Base-by-base conservation (phyloP, 2,329 filamentous ascomycete genomes). In the Ceratocystis colombiana region DNA sequence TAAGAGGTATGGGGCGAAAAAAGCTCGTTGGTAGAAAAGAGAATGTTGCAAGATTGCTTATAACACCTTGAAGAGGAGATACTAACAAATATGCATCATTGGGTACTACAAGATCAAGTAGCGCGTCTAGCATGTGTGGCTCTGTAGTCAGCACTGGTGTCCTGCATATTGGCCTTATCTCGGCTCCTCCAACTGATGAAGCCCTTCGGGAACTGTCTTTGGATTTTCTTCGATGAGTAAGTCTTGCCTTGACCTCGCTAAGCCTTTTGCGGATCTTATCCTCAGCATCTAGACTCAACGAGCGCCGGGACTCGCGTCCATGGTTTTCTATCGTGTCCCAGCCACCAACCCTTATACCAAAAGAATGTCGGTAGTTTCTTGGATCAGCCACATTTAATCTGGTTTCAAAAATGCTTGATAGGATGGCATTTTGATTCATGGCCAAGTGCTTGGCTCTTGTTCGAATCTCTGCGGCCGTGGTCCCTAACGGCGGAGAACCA, bases 371-470 rank as follows among this genome's bases (percentile, higher is more conserved):
- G 46, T 69, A 70, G n/a, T 70, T 70, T 30, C 68, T 69, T 33
- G 73, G 68, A 15, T 69, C 69, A 8, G 71, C 72, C 2, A 68
- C 70, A 64, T 73, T 72, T 28, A 70, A 61, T 63, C 72, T 74
- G 2, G 73, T 73, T 4, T 73, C 72, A 4, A 75, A 75, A 20
- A 72, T 72, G 45, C 74, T 75, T 0, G 71, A 74, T 61, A 79
- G 76, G 17, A 80, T 77, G 1, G 76, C 73, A 64, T 80, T 84
- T 70, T 86, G 85, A 70, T 86, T 81, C 30, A 80, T 78, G 1
- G 88, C 87, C 5, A 95, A 78, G 67, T 85, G 83, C 57, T 83
- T 78, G 0, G 91, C 90, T 59, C 86, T 84, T 0, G 87, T 77
- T 1, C 87, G 79, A 61, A 96, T 88, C 71, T 90, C 87, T 15